These are phyloP conservation scores for Aspergillus amoenus DNA, from an alignment of 2,329 filamentous ascomycete species.

Conservation along the genomic window DNA sequence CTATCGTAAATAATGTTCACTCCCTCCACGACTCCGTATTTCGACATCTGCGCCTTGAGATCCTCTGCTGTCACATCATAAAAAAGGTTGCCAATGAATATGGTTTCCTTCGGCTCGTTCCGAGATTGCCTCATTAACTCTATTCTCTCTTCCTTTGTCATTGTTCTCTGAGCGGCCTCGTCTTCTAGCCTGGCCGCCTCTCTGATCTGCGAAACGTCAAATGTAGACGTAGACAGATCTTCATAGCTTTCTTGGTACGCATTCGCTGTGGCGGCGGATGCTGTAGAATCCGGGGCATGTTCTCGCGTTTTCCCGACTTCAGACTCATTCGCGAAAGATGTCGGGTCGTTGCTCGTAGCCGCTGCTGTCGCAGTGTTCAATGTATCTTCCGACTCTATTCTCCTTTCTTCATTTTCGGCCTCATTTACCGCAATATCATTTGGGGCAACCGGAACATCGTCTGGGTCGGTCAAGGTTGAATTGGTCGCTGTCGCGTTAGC, in stretches of 20 bases:
- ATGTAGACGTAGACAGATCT: neutral
- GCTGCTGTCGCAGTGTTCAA: neutral
- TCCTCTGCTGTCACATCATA: slow-evolving; percentile 66
- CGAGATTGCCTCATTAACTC: neutral
- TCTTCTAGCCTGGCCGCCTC: neutral
- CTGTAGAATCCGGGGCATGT: too few species aligned
- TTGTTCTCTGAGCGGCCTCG: neutral
- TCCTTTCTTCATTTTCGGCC: neutral
- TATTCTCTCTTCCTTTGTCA: neutral
- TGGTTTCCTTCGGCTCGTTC: slow-evolving; percentile 41
- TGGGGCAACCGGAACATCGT: neutral
- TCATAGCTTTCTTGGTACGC: neutral
- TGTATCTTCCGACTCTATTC: neutral
- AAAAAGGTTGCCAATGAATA: slow-evolving; percentile 70
- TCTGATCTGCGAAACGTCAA: slow-evolving; percentile 5
- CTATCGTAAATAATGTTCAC: slow-evolving; percentile 60
- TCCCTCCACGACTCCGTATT: slow-evolving; percentile 56
- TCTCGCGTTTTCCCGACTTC: neutral
- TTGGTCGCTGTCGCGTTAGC: neutral
- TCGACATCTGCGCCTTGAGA: slow-evolving; percentile 58
- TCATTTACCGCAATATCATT: neutral
- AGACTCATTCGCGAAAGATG: neutral
- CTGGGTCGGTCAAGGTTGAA: neutral
- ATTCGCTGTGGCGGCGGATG: too few species aligned
- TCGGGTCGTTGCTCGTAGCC: neutral